phyloP scores from a whole-genome alignment of 768 basidiomycete genomes.

The Kwoniella bestiolae region DNA sequence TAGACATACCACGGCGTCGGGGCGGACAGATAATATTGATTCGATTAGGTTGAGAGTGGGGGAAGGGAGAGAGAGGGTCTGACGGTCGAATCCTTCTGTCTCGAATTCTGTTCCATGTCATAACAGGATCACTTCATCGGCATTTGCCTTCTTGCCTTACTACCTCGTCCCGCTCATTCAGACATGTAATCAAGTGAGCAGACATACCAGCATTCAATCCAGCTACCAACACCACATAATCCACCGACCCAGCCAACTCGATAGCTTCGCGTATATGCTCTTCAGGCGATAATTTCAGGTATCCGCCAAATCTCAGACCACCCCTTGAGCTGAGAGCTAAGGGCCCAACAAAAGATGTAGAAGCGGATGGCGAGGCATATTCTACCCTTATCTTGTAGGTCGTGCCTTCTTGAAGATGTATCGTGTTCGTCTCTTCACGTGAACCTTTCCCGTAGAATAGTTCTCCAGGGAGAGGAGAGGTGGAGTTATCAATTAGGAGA shows the following conservation, averaged over 20 bases:
- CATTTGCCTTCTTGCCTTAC: no score
- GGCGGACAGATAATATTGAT: conserved; percentile 38
- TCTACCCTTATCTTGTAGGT: conserved; percentile 27
- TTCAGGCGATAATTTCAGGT: conserved; percentile 29
- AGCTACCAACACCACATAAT: conserved; percentile 50
- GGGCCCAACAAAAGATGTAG: conserved; percentile 35
- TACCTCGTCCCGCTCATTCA: no score
- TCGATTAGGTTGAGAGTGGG: conserved; percentile 37
- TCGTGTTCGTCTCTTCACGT: conserved; percentile 23
- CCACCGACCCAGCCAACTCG: conserved; percentile 59
- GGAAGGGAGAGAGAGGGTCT: conserved; percentile 60
- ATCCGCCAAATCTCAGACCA: conserved; percentile 38
- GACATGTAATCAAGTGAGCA: no score
- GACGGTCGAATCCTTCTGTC: conserved; percentile 72
- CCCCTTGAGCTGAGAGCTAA: conserved; percentile 21
- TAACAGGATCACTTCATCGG: no score
- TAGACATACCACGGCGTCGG: conserved; percentile 21
- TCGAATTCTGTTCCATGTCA: conserved; percentile 76
- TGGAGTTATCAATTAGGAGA: conserved; percentile 38
- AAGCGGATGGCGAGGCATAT: conserved; percentile 40
- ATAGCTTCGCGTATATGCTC: conserved; percentile 48
- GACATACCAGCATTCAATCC: conserved; percentile 3
- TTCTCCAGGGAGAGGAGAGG: conserved; percentile 26
- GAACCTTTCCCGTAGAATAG: conserved; percentile 32
- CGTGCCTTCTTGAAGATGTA: conserved; percentile 21